A percentile compares a stretch with the other conserved stretches of the same genome.
These are phyloP conservation scores for Aspergillus carbonarius DNA, from an alignment of 2,329 filamentous ascomycete genomes.

Conservation along the genomic window DNA sequence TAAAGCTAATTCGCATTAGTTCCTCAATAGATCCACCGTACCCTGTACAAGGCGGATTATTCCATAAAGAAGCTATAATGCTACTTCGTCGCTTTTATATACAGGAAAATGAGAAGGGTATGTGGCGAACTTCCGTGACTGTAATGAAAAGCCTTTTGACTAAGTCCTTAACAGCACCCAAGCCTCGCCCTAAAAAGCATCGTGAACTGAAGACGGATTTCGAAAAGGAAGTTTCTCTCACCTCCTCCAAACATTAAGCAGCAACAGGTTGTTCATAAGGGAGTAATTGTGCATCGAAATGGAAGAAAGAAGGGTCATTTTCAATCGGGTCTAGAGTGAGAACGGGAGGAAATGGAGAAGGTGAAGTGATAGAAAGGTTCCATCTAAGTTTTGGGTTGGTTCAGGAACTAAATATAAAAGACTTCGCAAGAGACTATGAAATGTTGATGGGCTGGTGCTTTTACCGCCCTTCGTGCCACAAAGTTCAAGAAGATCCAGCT, in stretches of 20 bases:
- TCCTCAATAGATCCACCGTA: conserved; percentile 75
- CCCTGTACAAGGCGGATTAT: conserved; percentile 81
- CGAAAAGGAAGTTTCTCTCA: conserved; percentile 18
- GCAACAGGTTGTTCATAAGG: background rate
- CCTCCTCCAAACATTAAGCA: background rate
- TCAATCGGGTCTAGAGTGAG: background rate
- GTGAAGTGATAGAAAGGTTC: background rate
- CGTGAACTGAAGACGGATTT: conserved; percentile 63
- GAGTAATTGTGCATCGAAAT: background rate
- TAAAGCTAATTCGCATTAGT: conserved; percentile 40
- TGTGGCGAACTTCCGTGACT: conserved; percentile 19
- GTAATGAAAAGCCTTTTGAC: background rate
- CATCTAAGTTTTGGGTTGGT: conserved; percentile 3
- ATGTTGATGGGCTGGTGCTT: conserved; percentile 14
- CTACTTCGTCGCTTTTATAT: conserved; percentile 92
- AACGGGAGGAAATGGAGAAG: background rate
- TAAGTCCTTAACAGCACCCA: conserved; percentile 50
- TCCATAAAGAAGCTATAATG: conserved; percentile 89
- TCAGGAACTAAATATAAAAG: conserved; percentile 26
- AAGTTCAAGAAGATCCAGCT: conserved; percentile 22
- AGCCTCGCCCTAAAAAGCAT: conserved; percentile 64
- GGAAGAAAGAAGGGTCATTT: background rate
- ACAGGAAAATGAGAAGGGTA: conserved; percentile 92
- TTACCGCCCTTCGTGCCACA: conserved; percentile 9
- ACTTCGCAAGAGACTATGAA: conserved; percentile 9